phyloP scores from a whole-genome alignment of 345 rosid species.

The Pseudoturritis turrita region DNA sequence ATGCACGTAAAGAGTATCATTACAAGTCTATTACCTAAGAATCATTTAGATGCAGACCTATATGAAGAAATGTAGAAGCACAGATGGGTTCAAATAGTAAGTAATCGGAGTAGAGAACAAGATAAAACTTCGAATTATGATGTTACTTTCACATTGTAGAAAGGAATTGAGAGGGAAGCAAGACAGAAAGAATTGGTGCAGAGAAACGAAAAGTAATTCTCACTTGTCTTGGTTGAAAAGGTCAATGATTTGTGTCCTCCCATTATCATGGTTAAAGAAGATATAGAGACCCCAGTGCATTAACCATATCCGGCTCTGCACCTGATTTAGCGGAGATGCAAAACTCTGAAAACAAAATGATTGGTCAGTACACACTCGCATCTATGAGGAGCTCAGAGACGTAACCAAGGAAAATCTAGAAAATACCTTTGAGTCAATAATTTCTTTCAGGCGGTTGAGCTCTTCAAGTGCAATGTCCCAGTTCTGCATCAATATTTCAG shows the following conservation, averaged over 20 bases:
- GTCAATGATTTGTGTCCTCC: slow-evolving; percentile 91
- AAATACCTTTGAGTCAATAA: slow-evolving; percentile 88
- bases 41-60: background rate
- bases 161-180: background rate
- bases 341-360: slow-evolving; percentile 48
- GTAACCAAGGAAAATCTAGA: background rate
- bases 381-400: background rate
- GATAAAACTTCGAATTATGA: background rate
- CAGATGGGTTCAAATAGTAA: background rate
- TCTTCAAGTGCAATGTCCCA: slow-evolving; percentile 95
- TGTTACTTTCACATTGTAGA: background rate
- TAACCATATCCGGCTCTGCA: slow-evolving; percentile 90
- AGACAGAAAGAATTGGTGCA: background rate
- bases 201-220: background rate
- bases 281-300: slow-evolving; percentile 99
- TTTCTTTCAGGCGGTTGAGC: slow-evolving; percentile 85
- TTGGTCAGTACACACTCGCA: background rate
- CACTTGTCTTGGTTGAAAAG: slow-evolving; percentile 98
- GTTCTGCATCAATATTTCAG: slow-evolving; percentile 95
- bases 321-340: slow-evolving; percentile 80
- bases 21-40: background rate
- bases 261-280: slow-evolving; percentile 95
- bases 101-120: too few species aligned
- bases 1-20: background rate
- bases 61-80: background rate